Evolutionary conservation across 495 filamentous ascomycete species (phyloP).

Genomic region (Aspergillus asperescens): DNA sequence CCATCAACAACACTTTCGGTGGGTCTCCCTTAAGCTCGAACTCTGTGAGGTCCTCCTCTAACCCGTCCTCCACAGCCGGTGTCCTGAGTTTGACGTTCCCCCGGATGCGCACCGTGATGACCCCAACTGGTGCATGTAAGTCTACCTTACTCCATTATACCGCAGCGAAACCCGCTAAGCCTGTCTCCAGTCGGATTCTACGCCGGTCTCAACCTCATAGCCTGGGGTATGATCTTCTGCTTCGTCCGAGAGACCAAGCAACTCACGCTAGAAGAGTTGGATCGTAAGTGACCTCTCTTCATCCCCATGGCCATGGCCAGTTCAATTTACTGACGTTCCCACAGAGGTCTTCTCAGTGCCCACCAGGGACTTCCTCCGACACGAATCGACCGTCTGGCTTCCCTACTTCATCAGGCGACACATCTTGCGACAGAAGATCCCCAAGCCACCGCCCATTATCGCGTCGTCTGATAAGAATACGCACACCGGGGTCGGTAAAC

Average conservation of each 20-base stretch:
- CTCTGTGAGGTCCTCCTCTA: no score
- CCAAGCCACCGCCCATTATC: constrained; percentile 32
- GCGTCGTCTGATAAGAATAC: constrained; percentile 22
- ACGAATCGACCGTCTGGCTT: constrained; percentile 41
- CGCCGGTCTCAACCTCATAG: constrained; percentile 47
- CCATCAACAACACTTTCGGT: constrained; percentile 45
- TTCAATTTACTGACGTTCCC: constrained; percentile 17
- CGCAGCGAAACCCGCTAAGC: no score
- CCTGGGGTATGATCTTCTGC: constrained; percentile 46
- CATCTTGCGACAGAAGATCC: constrained; percentile 36
- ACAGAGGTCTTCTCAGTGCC: constrained; percentile 45
- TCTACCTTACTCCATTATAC: no score
- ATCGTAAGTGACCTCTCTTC: constrained; percentile 29
- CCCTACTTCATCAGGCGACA: constrained; percentile 41
- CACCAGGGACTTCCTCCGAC: constrained; percentile 33
- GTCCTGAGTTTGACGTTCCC: constrained; percentile 50
- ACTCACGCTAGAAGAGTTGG: constrained; percentile 36
- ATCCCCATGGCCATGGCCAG: no score
- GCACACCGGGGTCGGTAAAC: no score
- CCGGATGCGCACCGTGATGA: constrained; percentile 41
- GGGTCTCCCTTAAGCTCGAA: not conserved
- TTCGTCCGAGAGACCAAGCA: constrained; percentile 49
- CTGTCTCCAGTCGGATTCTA: constrained; percentile 40
- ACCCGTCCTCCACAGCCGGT: constrained; percentile 24
- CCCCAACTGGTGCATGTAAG: constrained; percentile 45